Evolutionary conservation across 2,329 filamentous ascomycete genomes (phyloP).

Genomic region (Ophiostoma perfectum): DNA sequence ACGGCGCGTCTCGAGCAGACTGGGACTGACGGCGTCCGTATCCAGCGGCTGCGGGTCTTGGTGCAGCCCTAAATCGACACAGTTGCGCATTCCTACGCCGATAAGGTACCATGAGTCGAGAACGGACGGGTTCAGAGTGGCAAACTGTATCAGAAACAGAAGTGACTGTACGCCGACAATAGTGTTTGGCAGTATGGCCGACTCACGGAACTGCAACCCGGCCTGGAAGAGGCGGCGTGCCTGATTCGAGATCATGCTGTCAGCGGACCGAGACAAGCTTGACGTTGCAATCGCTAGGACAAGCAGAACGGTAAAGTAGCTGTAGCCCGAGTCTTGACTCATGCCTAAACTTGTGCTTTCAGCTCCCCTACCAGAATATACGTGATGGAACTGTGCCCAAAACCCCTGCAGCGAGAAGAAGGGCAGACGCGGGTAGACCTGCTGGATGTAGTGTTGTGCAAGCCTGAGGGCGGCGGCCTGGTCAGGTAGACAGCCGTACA

Average conservation of each 20-base stretch:
- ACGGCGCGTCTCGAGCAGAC: slow-evolving; percentile 28
- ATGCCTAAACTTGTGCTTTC: neutral
- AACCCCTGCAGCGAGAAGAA: slow-evolving; percentile 30
- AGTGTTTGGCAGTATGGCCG: slow-evolving; percentile 28
- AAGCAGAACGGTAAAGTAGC: slow-evolving; percentile 28
- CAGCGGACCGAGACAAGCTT: slow-evolving; percentile 29
- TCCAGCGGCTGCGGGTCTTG: slow-evolving; percentile 25
- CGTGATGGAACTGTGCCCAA: slow-evolving; percentile 29
- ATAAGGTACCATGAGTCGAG: slow-evolving; percentile 29
- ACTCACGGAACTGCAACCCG: slow-evolving; percentile 28
- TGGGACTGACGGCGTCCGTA: slow-evolving; percentile 25
- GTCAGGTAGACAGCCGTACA: slow-evolving; percentile 23
- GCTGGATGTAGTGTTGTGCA: slow-evolving; percentile 28
- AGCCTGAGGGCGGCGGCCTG: slow-evolving; percentile 26
- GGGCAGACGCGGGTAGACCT: slow-evolving; percentile 29
- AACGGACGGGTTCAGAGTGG: slow-evolving; percentile 29
- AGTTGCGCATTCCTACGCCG: slow-evolving; percentile 29
- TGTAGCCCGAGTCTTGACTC: slow-evolving; percentile 24
- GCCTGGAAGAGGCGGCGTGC: slow-evolving; percentile 28
- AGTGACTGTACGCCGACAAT: slow-evolving; percentile 29
- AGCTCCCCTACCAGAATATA: slow-evolving; percentile 20
- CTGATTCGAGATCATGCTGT: slow-evolving; percentile 28
- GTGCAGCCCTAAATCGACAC: slow-evolving; percentile 28
- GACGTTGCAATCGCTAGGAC: slow-evolving; percentile 29
- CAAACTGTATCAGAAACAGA: slow-evolving; percentile 29